Evolutionary conservation across 2,329 filamentous ascomycete species (phyloP), one percentile per base, ranked within the genome.

Genomic region (Colletotrichum eremochloae): DNA sequence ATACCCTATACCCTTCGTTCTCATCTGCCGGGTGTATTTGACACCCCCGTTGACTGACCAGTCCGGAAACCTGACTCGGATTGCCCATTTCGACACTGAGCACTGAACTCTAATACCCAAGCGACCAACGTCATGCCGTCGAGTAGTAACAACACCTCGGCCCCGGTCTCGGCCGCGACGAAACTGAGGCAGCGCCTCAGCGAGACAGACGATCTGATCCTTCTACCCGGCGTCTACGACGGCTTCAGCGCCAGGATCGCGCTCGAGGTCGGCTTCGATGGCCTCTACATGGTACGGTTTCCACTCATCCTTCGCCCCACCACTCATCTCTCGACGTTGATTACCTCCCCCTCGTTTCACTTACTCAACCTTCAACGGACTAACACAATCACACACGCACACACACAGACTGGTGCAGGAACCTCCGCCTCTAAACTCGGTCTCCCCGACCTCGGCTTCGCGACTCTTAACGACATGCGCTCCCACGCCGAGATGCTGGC

Each of bases 141-240:
- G 33, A 60, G 46, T 36, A 63, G 40, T n/a, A 60, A 40, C 14
- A 29, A n/a, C 50, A n/a, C 48, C 6, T 38, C 63, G 24, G 33
- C 50, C 42, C 42, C 57, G 12, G 9, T 67, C 33, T 50, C 74
- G n/a, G 78, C 74, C 9, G 79, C 79, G 53, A 78, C 81, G 24
- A 81, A 78, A 75, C 82, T 87, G 53, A 82, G 84, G 58, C 77
- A 81, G 56, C 81, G 82, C 63, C 77, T 87, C 18, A 40, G 33
- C 12, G 80, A 84, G 24, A 76, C 79, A 18, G 77, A 81, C 40
- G 80, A 83, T 60, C 81, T 87, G 56, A 76, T 93, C 50, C 84
- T 91, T 3, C 90, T 87, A 63, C 91, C 90, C 0, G 91, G 91
- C 42, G 90, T 93, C 2, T 92, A 92, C 77, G 91, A 93, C 83